Base-by-base conservation (phyloP, 352 stramenopile species). In the Peronosclerospora sorghi region DNA sequence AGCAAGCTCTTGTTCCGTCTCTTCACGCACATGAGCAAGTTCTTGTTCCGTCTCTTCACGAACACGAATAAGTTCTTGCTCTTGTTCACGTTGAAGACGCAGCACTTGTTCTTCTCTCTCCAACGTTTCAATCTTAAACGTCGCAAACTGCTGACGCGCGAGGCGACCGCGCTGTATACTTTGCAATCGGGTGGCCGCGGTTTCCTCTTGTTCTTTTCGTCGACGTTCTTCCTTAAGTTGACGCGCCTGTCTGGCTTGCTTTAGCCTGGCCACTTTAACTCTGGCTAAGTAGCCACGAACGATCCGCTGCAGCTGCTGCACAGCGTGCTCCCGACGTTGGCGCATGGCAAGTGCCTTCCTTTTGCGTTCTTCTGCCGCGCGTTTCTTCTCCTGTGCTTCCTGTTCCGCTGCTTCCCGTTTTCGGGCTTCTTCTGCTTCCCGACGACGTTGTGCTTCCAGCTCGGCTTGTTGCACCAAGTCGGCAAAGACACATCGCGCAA, bases 81-180 rank as follows among this genome's bases (percentile, higher is more conserved):
- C 21, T 26, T 26, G 32, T 20, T 40, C 19, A 9, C 30, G 12
- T 3, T 17, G 24, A 26, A 30, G 23, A 28, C 43, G 43, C 21
- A 26, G 21, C 3, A 73, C 46, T 29, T 73, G 63, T n/a, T 50
- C 43, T 7, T 56, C 41, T 2, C 53, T 41, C 20, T 60, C 30
- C 8, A 59, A 53, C 19, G 62, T 64, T 35, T 83, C 65, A 4
- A 85, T 20, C 41, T 65, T 61, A 18, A 89, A 65, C 27, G 53
- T 60, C 0, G 60, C 71, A 39, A 83, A 81, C 35, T 78, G 49
- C 24, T 75, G 68, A 5, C 68, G 59, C 35, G 55, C 59, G 20
- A 80, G 54, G 0, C 68, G 62, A 8, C 66, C 66, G 32, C 66
- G 66, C n/a, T 67, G 56, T 8, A 77, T 55, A 20, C 52, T 72